Evolutionary conservation across 2,329 filamentous ascomycete species (phyloP).

Genomic region (Coniochaeta sp.): DNA sequence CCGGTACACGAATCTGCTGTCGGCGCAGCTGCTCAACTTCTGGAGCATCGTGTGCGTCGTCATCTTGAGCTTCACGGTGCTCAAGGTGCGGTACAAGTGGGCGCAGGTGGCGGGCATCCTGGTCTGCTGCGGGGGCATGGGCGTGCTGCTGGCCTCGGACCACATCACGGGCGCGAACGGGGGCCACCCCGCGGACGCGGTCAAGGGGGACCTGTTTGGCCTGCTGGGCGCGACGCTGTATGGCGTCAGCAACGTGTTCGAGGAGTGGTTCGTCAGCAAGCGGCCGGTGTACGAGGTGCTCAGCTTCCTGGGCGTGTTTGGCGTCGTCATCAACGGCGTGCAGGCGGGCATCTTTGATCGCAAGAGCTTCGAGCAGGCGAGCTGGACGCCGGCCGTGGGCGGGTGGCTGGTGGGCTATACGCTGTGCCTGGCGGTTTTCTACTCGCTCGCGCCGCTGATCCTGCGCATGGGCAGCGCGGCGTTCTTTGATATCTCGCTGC

Average conservation of each 20-base stretch:
- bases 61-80: conserved; percentile 70
- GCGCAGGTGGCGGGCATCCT: conserved; percentile 83
- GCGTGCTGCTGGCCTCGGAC: conserved; percentile 78
- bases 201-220: conserved; percentile 91
- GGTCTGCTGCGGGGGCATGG: conserved; percentile 84
- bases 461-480: conserved; percentile 86
- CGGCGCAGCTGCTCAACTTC: conserved; percentile 94
- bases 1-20: conserved; percentile 83
- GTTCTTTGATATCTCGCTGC: conserved; percentile 91
- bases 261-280: conserved; percentile 89
- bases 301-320: conserved; percentile 83
- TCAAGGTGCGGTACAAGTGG: conserved; percentile 83
- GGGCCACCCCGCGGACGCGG: conserved; percentile 57
- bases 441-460: conserved; percentile 77
- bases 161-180: conserved; percentile 72
- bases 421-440: conserved; percentile 74
- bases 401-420: conserved; percentile 92
- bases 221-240: conserved; percentile 86
- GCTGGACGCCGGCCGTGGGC: conserved; percentile 60
- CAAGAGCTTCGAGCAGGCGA: conserved; percentile 54
- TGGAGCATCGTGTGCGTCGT: conserved; percentile 97
- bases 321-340: conserved; percentile 82
- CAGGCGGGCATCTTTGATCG: conserved; percentile 92
- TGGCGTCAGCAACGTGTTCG: conserved; percentile 82
- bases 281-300: conserved; percentile 88